Evolutionary conservation across 805 yeast genomes (phyloP).

Genomic region (Vanderwaltozyma yarrowii): DNA sequence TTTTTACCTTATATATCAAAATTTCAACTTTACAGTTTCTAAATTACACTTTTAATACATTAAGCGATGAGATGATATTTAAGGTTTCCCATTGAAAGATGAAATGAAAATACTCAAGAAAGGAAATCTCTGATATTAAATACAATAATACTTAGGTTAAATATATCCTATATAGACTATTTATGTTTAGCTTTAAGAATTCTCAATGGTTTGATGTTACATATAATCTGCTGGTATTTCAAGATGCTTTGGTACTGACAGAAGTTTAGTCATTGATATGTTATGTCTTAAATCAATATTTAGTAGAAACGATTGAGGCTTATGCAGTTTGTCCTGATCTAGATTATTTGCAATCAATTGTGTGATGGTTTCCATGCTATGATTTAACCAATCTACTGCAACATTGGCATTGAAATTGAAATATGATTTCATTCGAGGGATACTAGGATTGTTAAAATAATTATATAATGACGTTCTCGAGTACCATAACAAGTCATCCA

Average conservation of each 20-base stretch:
- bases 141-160: too few relatives aligned
- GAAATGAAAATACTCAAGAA: too few relatives aligned
- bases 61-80: too few relatives aligned
- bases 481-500: constrained; percentile 17
- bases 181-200: too few relatives aligned
- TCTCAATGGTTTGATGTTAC: too few relatives aligned
- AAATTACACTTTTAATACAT: too few relatives aligned
- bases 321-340: not conserved
- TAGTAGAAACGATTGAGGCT: constrained; percentile 14
- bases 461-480: constrained; percentile 13
- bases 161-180: too few relatives aligned
- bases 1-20: not conserved
- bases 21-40: not conserved
- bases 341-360: constrained; percentile 6
- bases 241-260: constrained; percentile 8
- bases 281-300: not conserved
- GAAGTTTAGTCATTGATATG: not conserved
- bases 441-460: constrained; percentile 12
- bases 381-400: constrained; percentile 22
- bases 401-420: constrained; percentile 19
- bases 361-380: constrained; percentile 13
- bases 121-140: too few relatives aligned
- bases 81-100: too few relatives aligned
- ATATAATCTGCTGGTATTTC: not conserved
- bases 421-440: constrained; percentile 8